These are phyloP conservation scores for Hemileccinum impolitum DNA, from an alignment of 768 basidiomycete genomes.

Conservation along the genomic window DNA sequence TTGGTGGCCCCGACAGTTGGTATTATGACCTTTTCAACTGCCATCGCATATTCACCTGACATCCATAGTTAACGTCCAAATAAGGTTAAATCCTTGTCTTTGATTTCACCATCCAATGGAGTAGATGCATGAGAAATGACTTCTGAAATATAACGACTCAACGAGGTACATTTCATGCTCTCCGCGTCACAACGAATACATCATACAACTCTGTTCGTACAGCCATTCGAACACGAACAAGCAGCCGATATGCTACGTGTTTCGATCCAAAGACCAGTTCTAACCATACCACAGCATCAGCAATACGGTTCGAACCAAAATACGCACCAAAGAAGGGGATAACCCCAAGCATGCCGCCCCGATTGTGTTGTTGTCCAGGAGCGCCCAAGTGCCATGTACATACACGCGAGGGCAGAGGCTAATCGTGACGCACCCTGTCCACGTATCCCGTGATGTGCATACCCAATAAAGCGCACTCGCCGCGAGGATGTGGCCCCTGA, in stretches of 20 bases:
- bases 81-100: too few relatives aligned
- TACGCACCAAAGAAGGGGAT: conserved; percentile 13
- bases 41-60: too few relatives aligned
- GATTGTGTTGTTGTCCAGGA: conserved; percentile 8
- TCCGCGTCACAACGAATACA: too few relatives aligned
- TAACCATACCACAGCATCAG: neutral
- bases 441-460: conserved; percentile 40
- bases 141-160: too few relatives aligned
- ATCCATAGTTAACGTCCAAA: too few relatives aligned
- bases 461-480: conserved; percentile 36
- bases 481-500: conserved; percentile 30
- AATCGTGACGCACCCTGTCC: conserved; percentile 24
- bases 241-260: conserved; percentile 10
- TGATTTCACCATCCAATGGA: too few relatives aligned
- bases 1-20: too few relatives aligned
- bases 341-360: conserved; percentile 13
- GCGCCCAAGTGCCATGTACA: neutral
- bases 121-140: too few relatives aligned
- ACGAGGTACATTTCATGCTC: too few relatives aligned
- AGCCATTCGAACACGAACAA: conserved; percentile 3
- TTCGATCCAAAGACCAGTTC: conserved; percentile 16
- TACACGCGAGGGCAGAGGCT: too few relatives aligned
- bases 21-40: too few relatives aligned
- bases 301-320: neutral
- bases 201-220: too few relatives aligned